phyloP scores from a whole-genome alignment of 2,329 filamentous ascomycete genomes.

The Penicillium sp. region DNA sequence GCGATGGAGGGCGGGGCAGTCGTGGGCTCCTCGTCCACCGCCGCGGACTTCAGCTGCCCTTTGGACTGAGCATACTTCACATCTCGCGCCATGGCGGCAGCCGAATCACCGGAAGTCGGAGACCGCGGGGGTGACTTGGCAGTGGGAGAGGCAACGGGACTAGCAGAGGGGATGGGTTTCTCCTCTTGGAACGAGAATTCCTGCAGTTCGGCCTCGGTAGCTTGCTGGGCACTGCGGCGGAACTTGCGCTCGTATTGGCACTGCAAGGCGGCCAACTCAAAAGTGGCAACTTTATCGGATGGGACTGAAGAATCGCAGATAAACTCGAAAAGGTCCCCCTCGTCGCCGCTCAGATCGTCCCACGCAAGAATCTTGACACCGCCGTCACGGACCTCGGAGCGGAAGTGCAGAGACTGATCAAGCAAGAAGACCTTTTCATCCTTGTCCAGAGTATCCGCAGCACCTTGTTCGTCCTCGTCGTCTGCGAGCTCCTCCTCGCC shows the following conservation, averaged over 20 bases:
- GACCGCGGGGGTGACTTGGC: conserved; percentile 34
- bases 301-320: conserved; percentile 78
- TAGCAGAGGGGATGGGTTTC: conserved; percentile 59
- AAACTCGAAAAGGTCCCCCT: conserved; percentile 95
- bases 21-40: conserved; percentile 50
- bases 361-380: conserved; percentile 88
- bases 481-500: conserved; percentile 92
- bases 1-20: conserved; percentile 58
- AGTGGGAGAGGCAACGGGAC: conserved; percentile 53
- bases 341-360: conserved; percentile 90
- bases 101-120: conserved; percentile 42
- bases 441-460: conserved; percentile 75
- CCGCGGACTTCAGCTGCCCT: conserved; percentile 38
- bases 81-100: conserved; percentile 46
- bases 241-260: conserved; percentile 99
- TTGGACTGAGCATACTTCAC: conserved; percentile 43
- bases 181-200: conserved; percentile 76
- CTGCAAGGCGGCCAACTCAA: conserved; percentile 78
- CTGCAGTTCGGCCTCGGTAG: conserved; percentile 74
- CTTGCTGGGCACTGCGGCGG: conserved; percentile 72
- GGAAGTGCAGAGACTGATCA: conserved; percentile 86
- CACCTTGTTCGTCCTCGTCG: conserved; percentile 80
- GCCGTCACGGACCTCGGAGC: conserved; percentile 74
- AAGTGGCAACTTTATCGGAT: conserved; percentile 69
- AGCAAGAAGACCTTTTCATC: conserved; percentile 97